Evolutionary conservation across 2,329 filamentous ascomycete genomes (phyloP).

Genomic region (Hirsutella minnesotensis): DNA sequence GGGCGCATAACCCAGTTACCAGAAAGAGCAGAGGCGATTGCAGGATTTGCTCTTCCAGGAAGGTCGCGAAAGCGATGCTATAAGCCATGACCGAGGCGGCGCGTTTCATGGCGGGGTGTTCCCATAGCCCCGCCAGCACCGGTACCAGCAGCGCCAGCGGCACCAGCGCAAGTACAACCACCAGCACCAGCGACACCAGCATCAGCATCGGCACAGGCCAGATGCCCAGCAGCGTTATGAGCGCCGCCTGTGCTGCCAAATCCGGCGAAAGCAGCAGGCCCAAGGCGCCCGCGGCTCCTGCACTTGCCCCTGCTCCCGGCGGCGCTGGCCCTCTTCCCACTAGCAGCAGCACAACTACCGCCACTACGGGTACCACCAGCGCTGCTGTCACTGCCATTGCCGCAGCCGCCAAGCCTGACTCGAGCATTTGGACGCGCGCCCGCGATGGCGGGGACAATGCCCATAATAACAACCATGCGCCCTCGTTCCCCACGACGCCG

Average conservation of each 20-base stretch:
- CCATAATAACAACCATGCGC: not conserved
- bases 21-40: not conserved
- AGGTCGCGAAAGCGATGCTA: constrained; percentile 1
- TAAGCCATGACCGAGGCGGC: constrained; percentile 13
- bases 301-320: too few species aligned
- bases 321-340: too few species aligned
- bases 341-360: too few species aligned
- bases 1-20: too few species aligned
- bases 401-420: constrained; percentile 3
- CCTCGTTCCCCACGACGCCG: not conserved
- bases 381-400: constrained; percentile 5
- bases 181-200: not conserved
- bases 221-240: too few species aligned
- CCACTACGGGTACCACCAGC: not conserved
- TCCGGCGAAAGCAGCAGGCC: too few species aligned
- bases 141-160: constrained; percentile 3
- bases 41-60: not conserved
- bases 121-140: constrained; percentile 8
- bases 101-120: constrained; percentile 16
- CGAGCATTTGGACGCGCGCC: not conserved
- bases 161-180: not conserved
- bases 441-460: not conserved
- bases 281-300: too few species aligned
- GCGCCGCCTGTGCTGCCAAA: too few species aligned
- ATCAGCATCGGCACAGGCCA: not conserved